These are phyloP conservation scores for Withania somnifera DNA, from an alignment of 305 asterid genomes.

Conservation along the genomic window DNA sequence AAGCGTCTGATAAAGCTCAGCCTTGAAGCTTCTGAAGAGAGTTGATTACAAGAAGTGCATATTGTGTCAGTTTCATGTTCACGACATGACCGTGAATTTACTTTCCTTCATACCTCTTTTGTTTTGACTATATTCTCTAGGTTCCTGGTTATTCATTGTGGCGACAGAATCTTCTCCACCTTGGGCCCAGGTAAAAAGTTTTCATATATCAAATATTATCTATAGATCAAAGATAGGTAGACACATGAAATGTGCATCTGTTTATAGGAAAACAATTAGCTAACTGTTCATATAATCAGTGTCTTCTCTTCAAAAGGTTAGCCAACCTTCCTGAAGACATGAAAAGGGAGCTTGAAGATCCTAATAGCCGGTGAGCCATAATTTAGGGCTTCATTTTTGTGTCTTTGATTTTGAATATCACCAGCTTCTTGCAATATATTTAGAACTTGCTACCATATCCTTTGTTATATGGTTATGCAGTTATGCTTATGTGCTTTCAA, in stretches of 20 bases:
- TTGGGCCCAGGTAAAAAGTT: slow-evolving; percentile 63
- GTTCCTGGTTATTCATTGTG: slow-evolving; percentile 72
- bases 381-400: not conserved
- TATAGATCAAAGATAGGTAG: not conserved
- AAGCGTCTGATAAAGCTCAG: not conserved
- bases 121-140: slow-evolving; percentile 20
- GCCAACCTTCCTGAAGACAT: slow-evolving; percentile 63
- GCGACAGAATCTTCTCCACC: slow-evolving; percentile 63
- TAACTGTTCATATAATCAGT: not conserved
- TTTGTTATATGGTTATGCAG: not conserved
- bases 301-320: slow-evolving; percentile 36
- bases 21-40: not conserved
- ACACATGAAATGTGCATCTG: not conserved
- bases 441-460: not conserved
- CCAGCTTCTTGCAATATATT: not conserved
- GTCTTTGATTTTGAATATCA: not conserved
- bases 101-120: not conserved
- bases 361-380: slow-evolving; percentile 51
- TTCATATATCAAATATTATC: not conserved
- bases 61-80: not conserved
- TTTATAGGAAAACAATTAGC: not conserved
- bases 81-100: not conserved
- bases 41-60: not conserved
- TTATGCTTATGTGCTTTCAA: not conserved
- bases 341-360: slow-evolving; percentile 64